Percentiles rank a stretch among this genome's conserved stretches.
Evolutionary conservation across 768 basidiomycete genomes (phyloP).

Genomic region (Tephrocybe sp.): DNA sequence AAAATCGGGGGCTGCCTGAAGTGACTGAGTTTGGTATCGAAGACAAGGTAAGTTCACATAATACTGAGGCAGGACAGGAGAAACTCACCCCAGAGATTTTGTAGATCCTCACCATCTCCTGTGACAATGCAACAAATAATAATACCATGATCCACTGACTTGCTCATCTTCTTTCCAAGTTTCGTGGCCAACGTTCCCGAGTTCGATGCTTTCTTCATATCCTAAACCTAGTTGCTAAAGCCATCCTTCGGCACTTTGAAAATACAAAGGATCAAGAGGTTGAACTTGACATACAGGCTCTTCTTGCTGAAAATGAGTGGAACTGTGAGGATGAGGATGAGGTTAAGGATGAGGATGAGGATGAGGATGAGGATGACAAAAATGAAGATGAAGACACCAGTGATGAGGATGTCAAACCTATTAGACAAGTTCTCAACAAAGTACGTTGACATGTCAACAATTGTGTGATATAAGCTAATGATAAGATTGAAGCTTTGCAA

Average conservation of each 20-base stretch:
- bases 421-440: neutral
- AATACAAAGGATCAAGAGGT: slow-evolving; percentile 11
- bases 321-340: neutral
- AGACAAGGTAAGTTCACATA: slow-evolving; percentile 22
- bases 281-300: neutral
- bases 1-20: too few species aligned
- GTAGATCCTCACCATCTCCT: slow-evolving; percentile 23
- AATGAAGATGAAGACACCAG: slow-evolving; percentile 20
- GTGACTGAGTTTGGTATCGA: slow-evolving; percentile 29
- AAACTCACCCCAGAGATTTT: slow-evolving; percentile 3
- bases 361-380: slow-evolving; percentile 12
- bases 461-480: neutral
- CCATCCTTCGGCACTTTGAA: slow-evolving; percentile 28
- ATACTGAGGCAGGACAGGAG: neutral
- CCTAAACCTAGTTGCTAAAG: slow-evolving; percentile 31
- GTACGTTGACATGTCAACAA: slow-evolving; percentile 1
- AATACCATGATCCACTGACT: slow-evolving; percentile 31
- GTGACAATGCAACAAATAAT: slow-evolving; percentile 14
- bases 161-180: slow-evolving; percentile 17
- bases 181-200: slow-evolving; percentile 17
- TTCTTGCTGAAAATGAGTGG: too few species aligned
- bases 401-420: neutral
- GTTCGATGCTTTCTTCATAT: slow-evolving; percentile 34
- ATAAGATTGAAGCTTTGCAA: slow-evolving; percentile 15
- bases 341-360: neutral